These are phyloP conservation scores for Cenchrus fungigraminus DNA, from an alignment of 176 grass and related monocot species.

Conservation along the genomic window DNA sequence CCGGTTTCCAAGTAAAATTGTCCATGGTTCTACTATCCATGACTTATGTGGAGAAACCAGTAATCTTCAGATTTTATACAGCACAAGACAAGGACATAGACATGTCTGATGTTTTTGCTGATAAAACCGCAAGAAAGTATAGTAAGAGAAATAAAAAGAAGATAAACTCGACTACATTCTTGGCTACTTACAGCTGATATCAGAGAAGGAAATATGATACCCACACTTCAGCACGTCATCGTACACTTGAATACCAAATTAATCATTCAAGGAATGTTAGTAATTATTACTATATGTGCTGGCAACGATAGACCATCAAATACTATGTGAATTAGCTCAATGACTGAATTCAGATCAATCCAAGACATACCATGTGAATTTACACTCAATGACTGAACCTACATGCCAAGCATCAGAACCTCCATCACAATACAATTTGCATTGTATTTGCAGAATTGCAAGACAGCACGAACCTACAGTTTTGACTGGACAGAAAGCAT, in stretches of 20 bases:
- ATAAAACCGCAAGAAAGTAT: neutral
- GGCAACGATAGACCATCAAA: neutral
- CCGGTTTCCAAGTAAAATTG: too few species aligned
- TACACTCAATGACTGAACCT: neutral
- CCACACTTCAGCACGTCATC: neutral
- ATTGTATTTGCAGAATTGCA: neutral
- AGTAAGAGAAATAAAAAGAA: neutral
- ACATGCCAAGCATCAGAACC: constrained; percentile 12
- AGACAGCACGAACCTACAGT: neutral
- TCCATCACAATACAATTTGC: neutral
- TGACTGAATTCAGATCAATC: neutral
- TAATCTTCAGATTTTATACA: too few species aligned
- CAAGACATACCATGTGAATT: neutral
- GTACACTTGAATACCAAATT: neutral
- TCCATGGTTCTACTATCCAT: neutral
- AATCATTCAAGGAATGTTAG: neutral
- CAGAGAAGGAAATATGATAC: neutral
- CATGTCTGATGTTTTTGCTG: neutral
- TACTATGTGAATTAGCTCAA: neutral
- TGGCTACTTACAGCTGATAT: neutral
- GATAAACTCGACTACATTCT: neutral
- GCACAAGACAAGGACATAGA: too few species aligned
- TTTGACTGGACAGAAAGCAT: constrained; percentile 9
- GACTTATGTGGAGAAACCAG: too few species aligned
- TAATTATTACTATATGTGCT: neutral